Evolutionary conservation across 2,329 filamentous ascomycete species (phyloP), one percentile per base, ranked within the genome.

Genomic region (Dothiorella sarmentorum): DNA sequence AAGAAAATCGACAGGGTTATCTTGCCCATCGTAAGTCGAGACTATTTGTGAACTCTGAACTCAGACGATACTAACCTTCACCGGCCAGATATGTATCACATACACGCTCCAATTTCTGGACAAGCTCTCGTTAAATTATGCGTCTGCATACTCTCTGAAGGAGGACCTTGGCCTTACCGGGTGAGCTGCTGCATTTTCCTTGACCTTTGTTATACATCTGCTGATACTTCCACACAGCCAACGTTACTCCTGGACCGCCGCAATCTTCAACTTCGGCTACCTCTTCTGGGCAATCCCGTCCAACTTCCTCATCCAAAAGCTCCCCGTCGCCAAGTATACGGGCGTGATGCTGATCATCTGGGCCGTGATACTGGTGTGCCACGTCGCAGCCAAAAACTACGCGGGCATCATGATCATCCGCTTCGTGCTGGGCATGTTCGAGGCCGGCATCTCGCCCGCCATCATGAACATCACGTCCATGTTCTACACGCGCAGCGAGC

Each of bases 81-180:
- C 7, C 15, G 10, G 20, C 3, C 27, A 73, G 71, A 72, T 73
- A 13, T 71, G 68, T 57, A 69, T 71, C 33, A 76, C 75, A 7
- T 79, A 79, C 64, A 76, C 70, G 17, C 77, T 79, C 31, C 78
- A 79, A 63, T 80, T 78, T 61, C 70, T 80, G 24, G 75, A 75
- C 62, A 75, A 75, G 58, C 66, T 74, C 7, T 72, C 71, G 1
- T 65, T 75, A n/a, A 75, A 75, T 62, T 75, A 76, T 60, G 73
- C 72, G 11, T 70, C 67, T 3, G 72, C 72, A 9, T 75, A 74
- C 60, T 66, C 67, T 3, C 62, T 74, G 1, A 70, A 71, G 17
- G 67, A 70, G 0, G 72, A 74, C 61, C 68, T 75, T 4, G 61
- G 52, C 4, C 53, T 53, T 11, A 47, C 22, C n/a, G 55, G 55